phyloP scores from a whole-genome alignment of 2,329 filamentous ascomycete genomes.

The Ophiostoma piceae region DNA sequence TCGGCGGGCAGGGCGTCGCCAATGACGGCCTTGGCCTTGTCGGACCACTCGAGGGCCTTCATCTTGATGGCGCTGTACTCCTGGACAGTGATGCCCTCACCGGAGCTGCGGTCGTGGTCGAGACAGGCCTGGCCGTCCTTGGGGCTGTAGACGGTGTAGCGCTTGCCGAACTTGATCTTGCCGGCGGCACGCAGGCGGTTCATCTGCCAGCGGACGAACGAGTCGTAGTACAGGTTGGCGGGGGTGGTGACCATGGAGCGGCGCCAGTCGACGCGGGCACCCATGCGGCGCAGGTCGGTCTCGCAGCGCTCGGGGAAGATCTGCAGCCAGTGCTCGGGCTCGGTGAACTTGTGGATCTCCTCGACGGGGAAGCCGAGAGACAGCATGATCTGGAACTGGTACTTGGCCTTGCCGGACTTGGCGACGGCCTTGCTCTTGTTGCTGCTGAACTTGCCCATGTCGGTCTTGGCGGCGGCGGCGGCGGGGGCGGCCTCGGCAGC shows the following conservation, averaged over 20 bases:
- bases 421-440: conserved; percentile 90
- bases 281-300: conserved; percentile 75
- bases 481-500: conserved; percentile 56
- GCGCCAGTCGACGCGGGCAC: conserved; percentile 87
- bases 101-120: conserved; percentile 77
- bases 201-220: conserved; percentile 97
- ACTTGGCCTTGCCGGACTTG: conserved; percentile 90
- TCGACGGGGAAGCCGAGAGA: conserved; percentile 79
- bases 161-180: conserved; percentile 86
- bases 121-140: conserved; percentile 86
- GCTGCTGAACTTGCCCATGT: conserved; percentile 83
- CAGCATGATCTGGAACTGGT: conserved; percentile 83
- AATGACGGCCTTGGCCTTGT: conserved; percentile 64
- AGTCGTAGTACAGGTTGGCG: conserved; percentile 93
- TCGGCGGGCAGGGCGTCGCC: conserved; percentile 71
- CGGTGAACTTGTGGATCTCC: conserved; percentile 89
- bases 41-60: conserved; percentile 83
- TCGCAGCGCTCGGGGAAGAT: conserved; percentile 79
- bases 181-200: conserved; percentile 79
- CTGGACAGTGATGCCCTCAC: conserved; percentile 77
- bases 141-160: conserved; percentile 41
- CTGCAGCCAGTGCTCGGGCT: conserved; percentile 73
- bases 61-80: conserved; percentile 93
- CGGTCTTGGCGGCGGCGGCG: conserved; percentile 53
- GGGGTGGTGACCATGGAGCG: conserved; percentile 91